Evolutionary conservation across 768 basidiomycete genomes (phyloP), one percentile per base, ranked within the genome.

Genomic region (Macrocybe gigantea): DNA sequence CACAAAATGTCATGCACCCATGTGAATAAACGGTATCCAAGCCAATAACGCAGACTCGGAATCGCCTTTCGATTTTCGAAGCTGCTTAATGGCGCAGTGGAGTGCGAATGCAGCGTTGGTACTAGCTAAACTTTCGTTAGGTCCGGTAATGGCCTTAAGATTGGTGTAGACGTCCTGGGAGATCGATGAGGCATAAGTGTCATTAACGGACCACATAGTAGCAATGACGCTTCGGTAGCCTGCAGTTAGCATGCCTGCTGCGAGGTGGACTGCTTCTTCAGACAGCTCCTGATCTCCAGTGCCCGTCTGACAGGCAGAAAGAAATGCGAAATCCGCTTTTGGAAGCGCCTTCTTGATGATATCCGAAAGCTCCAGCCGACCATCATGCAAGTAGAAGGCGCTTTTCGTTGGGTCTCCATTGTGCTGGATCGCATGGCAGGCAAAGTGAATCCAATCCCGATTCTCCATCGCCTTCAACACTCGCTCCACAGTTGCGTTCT

Each of bases 231-330:
- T 49, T 2, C 51, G 41, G 44, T 51, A 63, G n/a, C 62, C 63
- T 30, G 60, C 57, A 9, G 53, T 59, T 42, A 67, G 55, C 68
- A 74, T 65, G 3, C 67, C 66, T 5, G 71, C 70, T 0, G 70
- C 64, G 2, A 74, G 53, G 58, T 69, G 65, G 2, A 73, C 53
- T 0, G 58, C 42, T 47, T 59, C 49, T 5, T 62, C 61, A 12
- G 61, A 45, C 12, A 54, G 50, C 5, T 50, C 44, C 22, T 59
- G 50, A 29, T 60, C 56, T 1, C 71, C 65, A 12, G 49, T 60
- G 1, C 68, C 70, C 8, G 69, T 74, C 48, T 74, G 60, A 48
- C 74, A 75, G 1, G 73, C 72, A 7, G 70, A 72, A 7, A 75
- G 64, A 53, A 72, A 69, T 1, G 69, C 74, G 12, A 75, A 54